Conservation (phyloP, 2,329 filamentous ascomycete genomes). For the Aureobasidium lini region DNA sequence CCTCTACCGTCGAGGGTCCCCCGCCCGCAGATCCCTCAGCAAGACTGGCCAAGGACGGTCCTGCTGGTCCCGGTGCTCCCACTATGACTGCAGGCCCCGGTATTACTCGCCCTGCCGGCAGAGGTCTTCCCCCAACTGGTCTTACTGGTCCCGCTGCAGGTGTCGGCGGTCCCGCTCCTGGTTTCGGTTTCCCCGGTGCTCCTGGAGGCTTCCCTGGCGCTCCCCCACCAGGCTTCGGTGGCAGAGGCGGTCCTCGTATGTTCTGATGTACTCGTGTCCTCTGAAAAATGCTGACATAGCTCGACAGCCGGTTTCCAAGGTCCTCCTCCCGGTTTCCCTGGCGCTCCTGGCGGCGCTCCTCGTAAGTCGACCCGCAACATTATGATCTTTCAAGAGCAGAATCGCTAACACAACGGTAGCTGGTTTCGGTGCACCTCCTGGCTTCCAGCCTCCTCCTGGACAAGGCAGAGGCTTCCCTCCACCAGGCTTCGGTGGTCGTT, state of each 20-base stretch:
- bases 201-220: slow-evolving; percentile 46
- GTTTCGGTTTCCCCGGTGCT: slow-evolving; percentile 39
- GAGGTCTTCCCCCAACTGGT: slow-evolving; percentile 67
- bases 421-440: slow-evolving; percentile 19
- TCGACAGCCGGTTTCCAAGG: slow-evolving; percentile 17
- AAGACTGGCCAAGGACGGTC: slow-evolving; percentile 60
- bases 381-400: background rate
- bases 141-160: slow-evolving; percentile 84
- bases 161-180: slow-evolving; percentile 70
- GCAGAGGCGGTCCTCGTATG: slow-evolving; percentile 30
- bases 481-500: slow-evolving; percentile 9
- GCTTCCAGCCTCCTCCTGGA: slow-evolving; percentile 40
- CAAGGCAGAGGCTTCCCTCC: slow-evolving; percentile 9
- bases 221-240: slow-evolving; percentile 27
- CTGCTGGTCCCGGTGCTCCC: slow-evolving; percentile 56
- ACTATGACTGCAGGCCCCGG: slow-evolving; percentile 77
- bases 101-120: slow-evolving; percentile 82
- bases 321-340: slow-evolving; percentile 22
- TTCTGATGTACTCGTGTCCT: background rate
- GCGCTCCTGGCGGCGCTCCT: slow-evolving; percentile 40
- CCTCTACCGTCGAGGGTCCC: slow-evolving; percentile 88
- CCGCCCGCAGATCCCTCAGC: slow-evolving; percentile 90
- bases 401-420: background rate
- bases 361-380: slow-evolving; percentile 12
- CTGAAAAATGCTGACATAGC: slow-evolving; percentile 5